Evolutionary conservation across 2,329 filamentous ascomycete species (phyloP), one percentile per base, ranked within the genome.

Genomic region (Arthrobotrys pseudoclavata): DNA sequence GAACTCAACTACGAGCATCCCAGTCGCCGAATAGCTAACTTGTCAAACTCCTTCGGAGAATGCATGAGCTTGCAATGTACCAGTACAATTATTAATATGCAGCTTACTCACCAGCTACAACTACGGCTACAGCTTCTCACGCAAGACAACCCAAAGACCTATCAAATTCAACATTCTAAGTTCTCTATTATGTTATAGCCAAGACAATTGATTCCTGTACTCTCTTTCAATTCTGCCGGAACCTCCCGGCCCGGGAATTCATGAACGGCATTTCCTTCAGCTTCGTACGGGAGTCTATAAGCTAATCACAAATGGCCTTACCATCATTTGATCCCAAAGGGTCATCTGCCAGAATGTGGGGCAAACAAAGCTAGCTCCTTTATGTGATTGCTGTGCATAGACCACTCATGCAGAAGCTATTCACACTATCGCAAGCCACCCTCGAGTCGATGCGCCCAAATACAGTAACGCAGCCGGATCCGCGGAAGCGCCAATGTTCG

Each of bases 261-360:
- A 22, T 26, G 12, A 57, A 60, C 55, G 55, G 55, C 34, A 60
- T 12, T 60, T 42, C 3, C 20, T 60, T 20, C 55, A 60, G 31
- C 20, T 60, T 60, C 55, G 55, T 60, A 42, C 55, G 55, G 55
- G 31, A 57, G 34, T 60, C 34, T 42, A 6, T 20, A 24, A 42
- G 55, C 55, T 60, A 60, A 60, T 60, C 31, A 60, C 31, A 10
- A 60, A 60, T 60, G 55, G 55, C 34, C 55, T 60, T 42, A 60
- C 31, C 55, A 60, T 60, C 31, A 60, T 60, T 60, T 60, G 55
- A 60, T 60, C 34, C 20, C 18, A 40, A 34, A n/a, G 24, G 71
- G 72, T 70, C 72, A 76, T 76, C 72, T 76, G 72, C 72, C 64
- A 69, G 42, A 52, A 70, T 69, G 72, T 76, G 72, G 72, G 72